These are phyloP conservation scores for Podaxis sp. DNA, from an alignment of 768 basidiomycete genomes.

Conservation along the genomic window DNA sequence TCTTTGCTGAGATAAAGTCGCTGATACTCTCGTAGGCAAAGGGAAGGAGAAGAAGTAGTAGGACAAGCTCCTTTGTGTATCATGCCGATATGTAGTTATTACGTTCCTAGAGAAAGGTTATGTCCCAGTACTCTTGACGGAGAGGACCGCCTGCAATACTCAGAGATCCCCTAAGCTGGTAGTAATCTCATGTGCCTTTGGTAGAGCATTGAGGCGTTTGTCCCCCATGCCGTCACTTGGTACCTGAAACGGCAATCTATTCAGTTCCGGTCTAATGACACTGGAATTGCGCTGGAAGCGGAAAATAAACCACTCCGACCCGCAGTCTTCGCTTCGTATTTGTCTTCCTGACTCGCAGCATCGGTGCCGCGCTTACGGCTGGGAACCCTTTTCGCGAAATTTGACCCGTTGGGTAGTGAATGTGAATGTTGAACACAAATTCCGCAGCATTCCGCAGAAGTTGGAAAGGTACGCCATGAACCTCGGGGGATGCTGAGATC, in stretches of 20 bases:
- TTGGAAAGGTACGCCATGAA: not conserved
- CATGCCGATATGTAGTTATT: not conserved
- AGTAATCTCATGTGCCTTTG: no score
- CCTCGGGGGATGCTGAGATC: not conserved
- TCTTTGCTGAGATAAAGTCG: not conserved
- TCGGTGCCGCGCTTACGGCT: no score
- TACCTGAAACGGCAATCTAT: not conserved
- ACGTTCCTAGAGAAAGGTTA: not conserved
- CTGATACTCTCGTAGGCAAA: conserved; percentile 11
- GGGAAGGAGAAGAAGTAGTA: conserved; percentile 8
- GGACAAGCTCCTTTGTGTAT: no score
- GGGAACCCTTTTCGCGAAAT: no score
- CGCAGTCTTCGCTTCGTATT: not conserved
- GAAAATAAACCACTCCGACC: not conserved
- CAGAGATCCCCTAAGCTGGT: no score
- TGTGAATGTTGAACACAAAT: no score
- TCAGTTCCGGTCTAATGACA: not conserved
- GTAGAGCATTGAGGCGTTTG: no score
- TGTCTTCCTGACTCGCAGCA: no score
- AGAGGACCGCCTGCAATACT: no score
- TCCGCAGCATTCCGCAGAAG: not conserved
- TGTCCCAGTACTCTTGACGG: no score
- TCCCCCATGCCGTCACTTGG: not conserved
- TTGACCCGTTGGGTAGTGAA: no score
- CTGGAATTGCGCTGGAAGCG: not conserved